Evolutionary conservation across 2,329 filamentous ascomycete species (phyloP).

Genomic region (Phoma herbarum): DNA sequence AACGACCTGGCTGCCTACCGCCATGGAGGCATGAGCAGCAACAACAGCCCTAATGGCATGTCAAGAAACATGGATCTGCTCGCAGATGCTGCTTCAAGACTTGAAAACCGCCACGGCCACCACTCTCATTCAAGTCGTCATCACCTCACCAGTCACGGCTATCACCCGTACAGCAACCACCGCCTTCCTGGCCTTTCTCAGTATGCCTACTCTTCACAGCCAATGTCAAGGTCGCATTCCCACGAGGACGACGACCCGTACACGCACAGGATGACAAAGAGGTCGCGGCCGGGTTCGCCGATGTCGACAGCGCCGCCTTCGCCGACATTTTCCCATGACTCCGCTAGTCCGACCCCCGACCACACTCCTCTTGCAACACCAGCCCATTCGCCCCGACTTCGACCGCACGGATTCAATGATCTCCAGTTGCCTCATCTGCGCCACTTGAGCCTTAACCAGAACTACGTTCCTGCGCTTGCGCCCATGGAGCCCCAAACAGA

Average conservation of each 20-base stretch:
- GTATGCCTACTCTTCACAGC: conserved; percentile 73
- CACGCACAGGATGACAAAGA: conserved; percentile 78
- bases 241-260: conserved; percentile 86
- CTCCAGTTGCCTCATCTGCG: conserved; percentile 89
- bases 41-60: conserved; percentile 58
- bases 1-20: conserved; percentile 67
- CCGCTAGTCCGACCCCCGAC: conserved; percentile 91
- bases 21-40: conserved; percentile 42
- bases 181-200: conserved; percentile 66
- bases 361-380: conserved; percentile 98
- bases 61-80: conserved; percentile 72
- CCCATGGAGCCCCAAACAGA: conserved; percentile 75
- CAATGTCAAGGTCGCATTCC: conserved; percentile 90
- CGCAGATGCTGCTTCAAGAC: conserved; percentile 73
- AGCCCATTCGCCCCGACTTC: conserved; percentile 89
- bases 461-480: conserved; percentile 67
- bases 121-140: conserved; percentile 52
- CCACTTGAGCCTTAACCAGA: conserved; percentile 70
- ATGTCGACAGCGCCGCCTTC: conserved; percentile 96
- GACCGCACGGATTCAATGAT: conserved; percentile 74
- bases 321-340: conserved; percentile 95
- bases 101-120: conserved; percentile 67
- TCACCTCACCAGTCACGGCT: conserved; percentile 52
- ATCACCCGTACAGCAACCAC: conserved; percentile 58
- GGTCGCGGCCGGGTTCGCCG: conserved; percentile 90